A percentile compares a stretch with the other conserved stretches of the same genome.
These are phyloP conservation scores for Aspergillus aculeatus DNA, from an alignment of 2,329 filamentous ascomycete species.

Conservation along the genomic window DNA sequence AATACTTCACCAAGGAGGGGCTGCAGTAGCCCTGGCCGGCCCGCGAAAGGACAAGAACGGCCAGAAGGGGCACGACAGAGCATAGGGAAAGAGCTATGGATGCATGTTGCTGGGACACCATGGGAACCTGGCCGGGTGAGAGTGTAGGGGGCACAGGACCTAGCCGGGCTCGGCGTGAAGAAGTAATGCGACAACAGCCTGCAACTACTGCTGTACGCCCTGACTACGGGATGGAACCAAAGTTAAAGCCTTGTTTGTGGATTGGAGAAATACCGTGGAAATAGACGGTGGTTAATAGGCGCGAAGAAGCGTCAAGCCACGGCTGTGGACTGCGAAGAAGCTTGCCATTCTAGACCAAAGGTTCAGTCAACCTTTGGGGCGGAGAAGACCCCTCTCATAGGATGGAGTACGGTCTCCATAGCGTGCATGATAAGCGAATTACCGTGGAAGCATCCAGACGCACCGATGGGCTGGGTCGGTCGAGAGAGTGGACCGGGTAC, in stretches of 20 bases:
- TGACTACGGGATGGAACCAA: conserved; percentile 14
- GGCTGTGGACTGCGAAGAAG: not conserved
- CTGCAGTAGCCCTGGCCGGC: conserved; percentile 14
- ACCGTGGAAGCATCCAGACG: not conserved
- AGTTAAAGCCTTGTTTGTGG: conserved; percentile 2
- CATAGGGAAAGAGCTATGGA: conserved; percentile 14
- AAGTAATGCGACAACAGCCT: conserved; percentile 23
- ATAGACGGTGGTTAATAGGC: not conserved
- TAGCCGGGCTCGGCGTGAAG: conserved; percentile 15
- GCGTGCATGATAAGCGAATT: not conserved
- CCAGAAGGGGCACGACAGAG: conserved; percentile 14
- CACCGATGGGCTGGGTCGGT: not conserved
- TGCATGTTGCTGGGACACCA: conserved; percentile 18
- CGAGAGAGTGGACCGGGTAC: conserved; percentile 14
- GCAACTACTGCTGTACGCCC: conserved; percentile 25
- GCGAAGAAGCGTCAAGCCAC: not conserved
- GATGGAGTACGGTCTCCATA: not conserved
- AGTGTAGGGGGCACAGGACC: conserved; percentile 15
- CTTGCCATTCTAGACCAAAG: not conserved
- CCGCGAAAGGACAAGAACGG: conserved; percentile 15
- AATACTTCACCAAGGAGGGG: conserved; percentile 13
- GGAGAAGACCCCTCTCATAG: not conserved
- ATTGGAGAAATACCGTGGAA: not conserved
- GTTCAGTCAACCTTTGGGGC: not conserved
- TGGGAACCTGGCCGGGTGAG: conserved; percentile 16